Evolutionary conservation across 2,329 filamentous ascomycete species (phyloP).

Genomic region (Sarocladium oryzae): DNA sequence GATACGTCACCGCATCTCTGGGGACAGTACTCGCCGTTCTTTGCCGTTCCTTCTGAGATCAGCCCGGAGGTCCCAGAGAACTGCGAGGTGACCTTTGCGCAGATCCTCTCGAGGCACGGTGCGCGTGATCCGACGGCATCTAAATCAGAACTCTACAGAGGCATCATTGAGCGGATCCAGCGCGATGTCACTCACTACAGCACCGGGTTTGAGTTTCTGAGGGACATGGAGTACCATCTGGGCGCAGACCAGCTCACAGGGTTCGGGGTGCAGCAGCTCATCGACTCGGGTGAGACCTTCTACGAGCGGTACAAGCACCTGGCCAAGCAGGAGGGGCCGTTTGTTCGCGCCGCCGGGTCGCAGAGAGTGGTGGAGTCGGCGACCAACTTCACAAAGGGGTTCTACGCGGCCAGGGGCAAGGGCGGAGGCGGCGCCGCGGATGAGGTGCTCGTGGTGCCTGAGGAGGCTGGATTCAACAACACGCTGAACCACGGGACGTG

Average conservation of each 20-base stretch:
- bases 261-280: slow-evolving; percentile 62
- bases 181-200: slow-evolving; percentile 48
- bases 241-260: slow-evolving; percentile 62
- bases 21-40: slow-evolving; percentile 88
- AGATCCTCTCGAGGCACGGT: slow-evolving; percentile 78
- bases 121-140: slow-evolving; percentile 69
- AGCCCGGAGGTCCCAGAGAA: slow-evolving; percentile 51
- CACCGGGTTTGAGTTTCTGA: slow-evolving; percentile 61
- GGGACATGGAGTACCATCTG: slow-evolving; percentile 63
- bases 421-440: slow-evolving; percentile 39
- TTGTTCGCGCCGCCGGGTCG: slow-evolving; percentile 65
- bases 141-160: slow-evolving; percentile 59
- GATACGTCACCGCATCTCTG: slow-evolving; percentile 59
- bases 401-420: slow-evolving; percentile 43
- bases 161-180: slow-evolving; percentile 61
- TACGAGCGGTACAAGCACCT: slow-evolving; percentile 66
- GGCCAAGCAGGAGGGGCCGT: slow-evolving; percentile 52
- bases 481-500: slow-evolving; percentile 73
- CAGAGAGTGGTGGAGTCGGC: slow-evolving; percentile 69
- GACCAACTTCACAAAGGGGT: slow-evolving; percentile 68
- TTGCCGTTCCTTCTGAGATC: slow-evolving; percentile 63
- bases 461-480: slow-evolving; percentile 65
- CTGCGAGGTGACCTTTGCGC: slow-evolving; percentile 75
- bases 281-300: slow-evolving; percentile 70
- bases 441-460: slow-evolving; percentile 61